Evolutionary conservation across 371 early-diverging fungal genomes (phyloP).

Genomic region (Mucor irregularis): DNA sequence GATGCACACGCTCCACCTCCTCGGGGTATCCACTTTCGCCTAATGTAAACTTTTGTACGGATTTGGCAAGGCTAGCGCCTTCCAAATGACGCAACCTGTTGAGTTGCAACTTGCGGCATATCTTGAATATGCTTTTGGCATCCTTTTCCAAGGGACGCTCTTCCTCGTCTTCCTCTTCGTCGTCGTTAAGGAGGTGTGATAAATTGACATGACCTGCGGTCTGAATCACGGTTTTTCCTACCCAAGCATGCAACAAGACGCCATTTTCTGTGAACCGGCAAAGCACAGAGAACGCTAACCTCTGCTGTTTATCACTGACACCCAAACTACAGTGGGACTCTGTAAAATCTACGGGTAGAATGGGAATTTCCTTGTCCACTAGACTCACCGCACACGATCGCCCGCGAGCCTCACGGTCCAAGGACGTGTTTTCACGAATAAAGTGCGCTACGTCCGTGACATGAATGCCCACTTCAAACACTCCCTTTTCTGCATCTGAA

Average conservation of each 20-base stretch:
- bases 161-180: not conserved
- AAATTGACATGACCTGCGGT: conserved; percentile 45
- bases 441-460: conserved; percentile 90
- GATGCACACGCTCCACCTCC: conserved; percentile 2
- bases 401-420: conserved; percentile 79
- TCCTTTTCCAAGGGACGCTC: not conserved
- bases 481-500: conserved; percentile 8
- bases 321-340: conserved; percentile 74
- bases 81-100: conserved; percentile 12
- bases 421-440: conserved; percentile 61
- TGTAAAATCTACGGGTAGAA: conserved; percentile 82
- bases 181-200: too few relatives aligned
- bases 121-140: conserved; percentile 4
- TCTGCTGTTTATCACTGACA: conserved; percentile 57
- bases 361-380: conserved; percentile 77
- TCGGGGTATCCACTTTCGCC: conserved; percentile 32
- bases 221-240: conserved; percentile 73
- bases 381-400: conserved; percentile 83
- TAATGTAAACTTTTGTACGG: conserved; percentile 18
- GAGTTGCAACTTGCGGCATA: conserved; percentile 19
- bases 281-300: conserved; percentile 52
- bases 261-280: conserved; percentile 67
- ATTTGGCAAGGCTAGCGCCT: conserved; percentile 10
- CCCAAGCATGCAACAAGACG: conserved; percentile 45
- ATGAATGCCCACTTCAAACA: conserved; percentile 79